phyloP scores from a whole-genome alignment of 2,329 filamentous ascomycete species.

The Verticillium dahliae region DNA sequence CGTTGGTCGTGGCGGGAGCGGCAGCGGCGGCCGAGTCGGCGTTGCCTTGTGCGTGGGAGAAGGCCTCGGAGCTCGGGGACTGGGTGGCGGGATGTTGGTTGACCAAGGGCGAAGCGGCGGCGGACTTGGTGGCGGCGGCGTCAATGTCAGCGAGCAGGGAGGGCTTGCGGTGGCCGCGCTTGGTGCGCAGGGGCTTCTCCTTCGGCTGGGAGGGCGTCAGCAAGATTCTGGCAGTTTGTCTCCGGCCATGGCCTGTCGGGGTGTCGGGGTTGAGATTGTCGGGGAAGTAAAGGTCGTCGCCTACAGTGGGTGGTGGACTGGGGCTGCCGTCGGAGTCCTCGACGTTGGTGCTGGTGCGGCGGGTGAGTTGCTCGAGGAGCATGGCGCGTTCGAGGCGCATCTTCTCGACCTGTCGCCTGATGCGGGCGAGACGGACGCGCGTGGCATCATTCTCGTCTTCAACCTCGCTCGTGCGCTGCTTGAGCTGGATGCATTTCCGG shows the following conservation, averaged over 20 bases:
- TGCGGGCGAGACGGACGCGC: slow-evolving; percentile 68
- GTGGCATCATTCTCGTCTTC: slow-evolving; percentile 86
- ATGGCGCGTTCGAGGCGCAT: slow-evolving; percentile 80
- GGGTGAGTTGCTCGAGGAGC: slow-evolving; percentile 64
- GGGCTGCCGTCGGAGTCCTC: slow-evolving; percentile 75
- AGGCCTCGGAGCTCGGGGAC: slow-evolving; percentile 45
- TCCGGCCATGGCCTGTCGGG: neutral
- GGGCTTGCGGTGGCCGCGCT: slow-evolving; percentile 63
- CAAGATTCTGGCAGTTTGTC: neutral
- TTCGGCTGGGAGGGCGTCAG: slow-evolving; percentile 48
- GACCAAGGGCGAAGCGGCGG: slow-evolving; percentile 29
- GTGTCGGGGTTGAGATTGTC: slow-evolving; percentile 9
- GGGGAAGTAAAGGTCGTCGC: slow-evolving; percentile 19
- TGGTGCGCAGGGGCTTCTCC: slow-evolving; percentile 70
- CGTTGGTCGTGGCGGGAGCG: slow-evolving; percentile 25
- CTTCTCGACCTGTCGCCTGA: slow-evolving; percentile 84
- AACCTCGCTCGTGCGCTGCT: slow-evolving; percentile 84
- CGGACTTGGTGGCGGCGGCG: slow-evolving; percentile 24
- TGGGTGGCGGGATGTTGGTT: slow-evolving; percentile 38
- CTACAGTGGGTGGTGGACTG: slow-evolving; percentile 71
- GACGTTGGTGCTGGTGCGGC: slow-evolving; percentile 67
- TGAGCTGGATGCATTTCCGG: slow-evolving; percentile 91
- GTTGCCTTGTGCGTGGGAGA: slow-evolving; percentile 38
- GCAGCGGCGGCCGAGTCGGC: slow-evolving; percentile 26
- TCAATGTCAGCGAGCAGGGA: slow-evolving; percentile 40